phyloP scores from a whole-genome alignment of 169 alveolate genomes.

The Miamiensis avidus region DNA sequence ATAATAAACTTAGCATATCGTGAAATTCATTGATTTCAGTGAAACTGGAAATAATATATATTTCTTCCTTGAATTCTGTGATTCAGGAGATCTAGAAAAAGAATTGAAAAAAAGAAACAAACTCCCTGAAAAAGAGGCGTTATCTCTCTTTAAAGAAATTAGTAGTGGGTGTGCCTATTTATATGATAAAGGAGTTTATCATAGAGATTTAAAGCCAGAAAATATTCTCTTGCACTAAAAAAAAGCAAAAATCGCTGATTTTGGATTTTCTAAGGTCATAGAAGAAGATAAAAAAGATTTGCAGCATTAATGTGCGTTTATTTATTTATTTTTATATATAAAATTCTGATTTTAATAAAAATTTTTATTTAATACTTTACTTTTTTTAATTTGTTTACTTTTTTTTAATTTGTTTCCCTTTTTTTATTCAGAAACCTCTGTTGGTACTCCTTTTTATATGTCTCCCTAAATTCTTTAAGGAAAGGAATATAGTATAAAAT shows the following conservation, averaged over 20 bases:
- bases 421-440: conserved; percentile 34
- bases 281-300: conserved; percentile 38
- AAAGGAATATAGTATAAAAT: conserved; percentile 62
- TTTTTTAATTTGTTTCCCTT: too few relatives aligned
- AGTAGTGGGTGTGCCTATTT: conserved; percentile 58
- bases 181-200: conserved; percentile 68
- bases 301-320: not conserved
- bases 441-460: conserved; percentile 82
- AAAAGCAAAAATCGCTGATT: conserved; percentile 78
- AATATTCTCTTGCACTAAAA: conserved; percentile 78
- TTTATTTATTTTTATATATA: too few relatives aligned
- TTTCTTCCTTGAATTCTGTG: conserved; percentile 68
- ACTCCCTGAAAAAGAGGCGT: conserved; percentile 42
- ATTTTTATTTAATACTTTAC: not conserved
- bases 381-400: not conserved
- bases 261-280: conserved; percentile 79
- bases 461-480: conserved; percentile 75
- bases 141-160: conserved; percentile 37
- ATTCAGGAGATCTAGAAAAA: conserved; percentile 63
- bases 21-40: conserved; percentile 48
- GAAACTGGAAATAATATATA: conserved; percentile 62
- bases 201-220: conserved; percentile 82
- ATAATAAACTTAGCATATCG: conserved; percentile 37
- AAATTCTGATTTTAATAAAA: too few relatives aligned
- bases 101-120: conserved; percentile 24